These are phyloP conservation scores for Amanita subjunquillea DNA, from an alignment of 768 basidiomycete genomes.

Conservation along the genomic window DNA sequence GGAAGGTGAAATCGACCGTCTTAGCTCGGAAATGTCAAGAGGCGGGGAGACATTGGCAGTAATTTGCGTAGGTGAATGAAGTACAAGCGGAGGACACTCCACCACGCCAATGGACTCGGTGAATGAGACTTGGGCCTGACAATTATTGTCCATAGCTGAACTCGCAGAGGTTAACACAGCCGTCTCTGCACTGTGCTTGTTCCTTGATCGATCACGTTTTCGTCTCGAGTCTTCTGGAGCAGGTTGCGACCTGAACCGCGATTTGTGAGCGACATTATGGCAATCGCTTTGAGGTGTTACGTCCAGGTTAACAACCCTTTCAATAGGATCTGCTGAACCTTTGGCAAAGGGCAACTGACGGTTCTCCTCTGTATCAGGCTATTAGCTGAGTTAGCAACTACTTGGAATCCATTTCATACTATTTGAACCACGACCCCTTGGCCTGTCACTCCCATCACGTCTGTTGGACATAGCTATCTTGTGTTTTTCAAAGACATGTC, in stretches of 20 bases:
- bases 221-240: slow-evolving; percentile 14
- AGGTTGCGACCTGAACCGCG: slow-evolving; percentile 30
- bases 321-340: slow-evolving; percentile 26
- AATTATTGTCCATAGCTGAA: slow-evolving; percentile 14
- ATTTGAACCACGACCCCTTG: slow-evolving; percentile 51
- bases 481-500: slow-evolving; percentile 84
- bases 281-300: slow-evolving; percentile 28
- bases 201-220: slow-evolving; percentile 14
- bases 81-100: slow-evolving; percentile 26
- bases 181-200: slow-evolving; percentile 11
- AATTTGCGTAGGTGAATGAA: slow-evolving; percentile 22
- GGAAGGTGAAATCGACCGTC: slow-evolving; percentile 18
- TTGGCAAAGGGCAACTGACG: slow-evolving; percentile 21
- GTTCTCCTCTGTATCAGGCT: slow-evolving; percentile 41
- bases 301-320: slow-evolving; percentile 31
- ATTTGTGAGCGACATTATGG: slow-evolving; percentile 27
- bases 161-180: slow-evolving; percentile 14
- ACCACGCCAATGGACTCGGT: slow-evolving; percentile 12
- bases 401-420: slow-evolving; percentile 33
- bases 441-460: slow-evolving; percentile 57
- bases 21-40: slow-evolving; percentile 13
- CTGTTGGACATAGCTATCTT: slow-evolving; percentile 86
- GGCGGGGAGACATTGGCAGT: slow-evolving; percentile 11
- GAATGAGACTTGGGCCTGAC: slow-evolving; percentile 6
- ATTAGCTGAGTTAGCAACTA: neutral